Evolutionary conservation across 805 yeast species (phyloP).

Genomic region (Ogataea minuta): DNA sequence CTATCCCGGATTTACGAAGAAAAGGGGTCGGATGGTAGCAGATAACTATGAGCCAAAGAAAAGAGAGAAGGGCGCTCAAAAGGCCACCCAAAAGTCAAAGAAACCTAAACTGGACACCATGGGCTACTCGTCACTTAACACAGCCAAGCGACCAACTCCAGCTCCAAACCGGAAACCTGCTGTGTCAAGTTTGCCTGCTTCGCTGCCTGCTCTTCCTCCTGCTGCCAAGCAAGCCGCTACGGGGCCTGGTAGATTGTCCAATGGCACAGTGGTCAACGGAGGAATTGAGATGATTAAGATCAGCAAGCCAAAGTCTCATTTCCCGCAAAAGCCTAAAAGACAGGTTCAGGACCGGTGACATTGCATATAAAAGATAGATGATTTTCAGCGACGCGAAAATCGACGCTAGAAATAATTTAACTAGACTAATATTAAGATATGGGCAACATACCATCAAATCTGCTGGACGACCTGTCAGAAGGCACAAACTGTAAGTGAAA

Average conservation of each 20-base stretch:
- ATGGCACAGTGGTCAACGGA: slow-evolving; percentile 2
- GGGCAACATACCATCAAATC: slow-evolving; percentile 38
- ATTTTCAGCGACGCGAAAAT: not conserved
- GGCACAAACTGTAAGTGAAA: slow-evolving; percentile 68
- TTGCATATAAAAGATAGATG: not conserved
- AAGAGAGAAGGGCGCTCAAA: not conserved
- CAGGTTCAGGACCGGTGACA: slow-evolving; percentile 4
- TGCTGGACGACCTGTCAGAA: slow-evolving; percentile 68
- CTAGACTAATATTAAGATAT: slow-evolving; percentile 15
- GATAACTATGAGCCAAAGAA: slow-evolving; percentile 1
- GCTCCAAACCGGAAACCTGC: not conserved
- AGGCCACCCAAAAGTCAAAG: not conserved
- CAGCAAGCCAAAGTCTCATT: slow-evolving; percentile 21
- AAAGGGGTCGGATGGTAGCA: not conserved
- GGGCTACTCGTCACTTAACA: slow-evolving; percentile 4
- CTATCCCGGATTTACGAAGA: slow-evolving; percentile 27
- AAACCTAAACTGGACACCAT: slow-evolving; percentile 5
- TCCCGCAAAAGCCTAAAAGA: slow-evolving; percentile 9
- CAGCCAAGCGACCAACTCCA: not conserved
- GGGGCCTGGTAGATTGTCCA: not conserved
- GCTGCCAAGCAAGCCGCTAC: not conserved
- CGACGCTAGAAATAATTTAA: not conserved
- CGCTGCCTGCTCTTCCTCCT: not conserved
- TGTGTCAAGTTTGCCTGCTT: not conserved
- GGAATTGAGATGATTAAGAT: slow-evolving; percentile 21